Evolutionary conservation across 1,284 basidiomycete genomes (phyloP), one percentile per base, ranked within the genome.

Genomic region (Malassezia slooffiae): DNA sequence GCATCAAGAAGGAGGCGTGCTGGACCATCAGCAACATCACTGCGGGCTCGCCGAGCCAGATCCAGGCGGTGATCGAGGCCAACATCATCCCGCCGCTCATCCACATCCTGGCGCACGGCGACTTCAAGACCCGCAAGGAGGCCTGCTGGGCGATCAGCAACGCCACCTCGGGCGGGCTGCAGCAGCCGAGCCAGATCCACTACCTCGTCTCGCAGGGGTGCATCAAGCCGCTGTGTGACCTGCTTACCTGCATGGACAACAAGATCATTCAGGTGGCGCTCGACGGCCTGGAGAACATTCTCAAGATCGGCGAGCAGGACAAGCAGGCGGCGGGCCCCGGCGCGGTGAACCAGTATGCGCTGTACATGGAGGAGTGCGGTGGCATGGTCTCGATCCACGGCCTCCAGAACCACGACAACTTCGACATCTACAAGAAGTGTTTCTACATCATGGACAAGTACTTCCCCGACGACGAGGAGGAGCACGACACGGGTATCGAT

Each of bases 1-100:
- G 90, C 43, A 90, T 90, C 58, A 73, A 77, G 56, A 80, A 80
- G 76, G 93, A 99, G 73, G 90, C 93, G 13, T 99, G 93, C 76
- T 99, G 93, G 93, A 99, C 93, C 29, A 97, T 99, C 68, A 95
- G 89, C 47, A 99, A 99, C 74, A 80, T 97, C 70, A 97, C 93
- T 37, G 93, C 93, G 29, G 93, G 93, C 43, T 90, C 85, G 32
- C 85, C 90, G 11, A 81, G 82, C 61, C 91, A 97, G 74, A 97
- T 97, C 61, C 91, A 96, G 72, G 77, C 87, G 32, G 74, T 78
- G 56, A 78, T 78, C 45, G 76, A 78, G 50, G 75, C 75, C 66
- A 79, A 78, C 71, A 90, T 99, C 66, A 83, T 97, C 53, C 88
- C 93, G 46, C 93, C 93, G 50, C 80, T 99, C 50, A 91, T 99